phyloP scores from a whole-genome alignment of 1,284 basidiomycete species.

The Ceratobasidium sp. region DNA sequence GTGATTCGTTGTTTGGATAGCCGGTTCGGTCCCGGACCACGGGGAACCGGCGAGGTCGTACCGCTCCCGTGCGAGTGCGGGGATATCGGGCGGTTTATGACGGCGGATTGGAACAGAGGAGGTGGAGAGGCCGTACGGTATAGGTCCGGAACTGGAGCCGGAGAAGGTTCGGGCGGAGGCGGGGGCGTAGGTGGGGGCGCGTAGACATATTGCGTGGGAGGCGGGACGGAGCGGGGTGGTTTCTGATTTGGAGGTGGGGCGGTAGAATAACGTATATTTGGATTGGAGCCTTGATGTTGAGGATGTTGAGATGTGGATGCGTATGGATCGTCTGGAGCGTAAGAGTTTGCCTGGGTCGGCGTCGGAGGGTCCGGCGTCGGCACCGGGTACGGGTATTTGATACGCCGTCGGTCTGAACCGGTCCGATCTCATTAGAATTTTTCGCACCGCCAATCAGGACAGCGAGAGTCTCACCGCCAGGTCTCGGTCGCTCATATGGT shows the following conservation, averaged over 20 bases:
- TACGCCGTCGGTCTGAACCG: background rate
- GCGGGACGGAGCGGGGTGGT: constrained; percentile 8
- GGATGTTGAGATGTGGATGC: background rate
- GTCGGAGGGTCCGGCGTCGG: background rate
- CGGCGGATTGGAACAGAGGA: background rate
- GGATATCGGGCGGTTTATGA: background rate
- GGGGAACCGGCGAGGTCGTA: constrained; percentile 3
- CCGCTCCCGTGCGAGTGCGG: constrained; percentile 2
- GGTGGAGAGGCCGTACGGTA: background rate
- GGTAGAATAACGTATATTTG: constrained; percentile 1
- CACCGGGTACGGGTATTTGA: background rate
- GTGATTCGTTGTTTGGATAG: constrained; percentile 22
- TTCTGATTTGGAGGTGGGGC: background rate
- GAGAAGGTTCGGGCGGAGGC: background rate
- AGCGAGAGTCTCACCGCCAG: constrained; percentile 1
- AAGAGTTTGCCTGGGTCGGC: background rate
- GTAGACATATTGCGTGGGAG: constrained; percentile 24
- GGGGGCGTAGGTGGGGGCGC: constrained; percentile 29
- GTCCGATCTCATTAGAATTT: background rate
- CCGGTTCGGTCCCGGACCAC: background rate
- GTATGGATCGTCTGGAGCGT: constrained; percentile 12
- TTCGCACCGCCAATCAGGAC: background rate
- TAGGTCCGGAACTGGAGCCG: background rate
- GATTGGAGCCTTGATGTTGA: background rate
- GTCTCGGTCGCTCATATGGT: background rate